These are phyloP conservation scores for Hyphopichia buzzinii DNA, from an alignment of 1,139 yeast genomes.

Conservation along the genomic window DNA sequence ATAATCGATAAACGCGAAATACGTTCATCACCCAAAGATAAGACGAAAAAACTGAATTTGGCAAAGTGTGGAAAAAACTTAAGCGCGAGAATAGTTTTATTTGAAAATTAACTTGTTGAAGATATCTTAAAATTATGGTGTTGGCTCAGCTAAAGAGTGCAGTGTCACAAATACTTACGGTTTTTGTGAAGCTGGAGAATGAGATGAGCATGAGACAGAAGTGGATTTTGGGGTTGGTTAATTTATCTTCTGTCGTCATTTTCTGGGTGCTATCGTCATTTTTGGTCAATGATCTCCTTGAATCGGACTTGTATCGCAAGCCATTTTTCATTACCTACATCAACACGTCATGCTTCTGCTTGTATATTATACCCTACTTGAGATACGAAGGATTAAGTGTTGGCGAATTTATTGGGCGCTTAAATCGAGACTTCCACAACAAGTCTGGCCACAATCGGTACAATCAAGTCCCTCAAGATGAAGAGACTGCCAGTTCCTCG, in stretches of 20 bases:
- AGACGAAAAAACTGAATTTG: too few relatives aligned
- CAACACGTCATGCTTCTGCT: constrained; percentile 79
- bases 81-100: too few relatives aligned
- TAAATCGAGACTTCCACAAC: constrained; percentile 21
- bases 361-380: constrained; percentile 71
- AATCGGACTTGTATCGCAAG: constrained; percentile 68
- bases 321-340: constrained; percentile 94
- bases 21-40: too few relatives aligned
- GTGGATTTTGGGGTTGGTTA: constrained; percentile 77
- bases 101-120: too few relatives aligned
- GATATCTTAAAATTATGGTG: too few relatives aligned
- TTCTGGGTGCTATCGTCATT: constrained; percentile 91
- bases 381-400: constrained; percentile 20
- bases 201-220: constrained; percentile 31
- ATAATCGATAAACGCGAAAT: too few relatives aligned
- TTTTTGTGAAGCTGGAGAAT: constrained; percentile 9
- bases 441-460: constrained; percentile 1
- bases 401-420: constrained; percentile 19
- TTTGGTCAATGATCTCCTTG: constrained; percentile 70
- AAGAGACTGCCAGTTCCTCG: neutral
- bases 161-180: neutral
- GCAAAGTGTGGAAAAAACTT: too few relatives aligned
- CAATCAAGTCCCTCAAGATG: neutral
- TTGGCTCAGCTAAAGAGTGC: too few relatives aligned
- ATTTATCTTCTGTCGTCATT: constrained; percentile 70